Base-by-base conservation (phyloP, 1,284 basidiomycete species). In the Cystobasidium slooffiae region DNA sequence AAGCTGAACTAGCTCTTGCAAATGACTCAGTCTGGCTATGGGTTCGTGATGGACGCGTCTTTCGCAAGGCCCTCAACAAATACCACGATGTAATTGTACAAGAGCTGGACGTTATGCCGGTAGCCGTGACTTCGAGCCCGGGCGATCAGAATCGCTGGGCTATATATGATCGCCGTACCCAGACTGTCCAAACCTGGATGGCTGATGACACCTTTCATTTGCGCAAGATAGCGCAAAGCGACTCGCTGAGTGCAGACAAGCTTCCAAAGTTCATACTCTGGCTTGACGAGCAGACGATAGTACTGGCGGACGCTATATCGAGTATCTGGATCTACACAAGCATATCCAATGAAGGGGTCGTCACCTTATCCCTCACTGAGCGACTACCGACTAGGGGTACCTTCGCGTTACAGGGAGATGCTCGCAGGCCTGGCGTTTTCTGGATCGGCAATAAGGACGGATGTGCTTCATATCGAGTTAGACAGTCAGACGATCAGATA, bases 381-480 rank as follows among this genome's bases (percentile, higher is more conserved):
- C 58, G 69, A 39, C 49, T 72, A 9, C 58, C 31, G 20, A n/a
- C 18, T 2, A 49, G 49, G 24, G 61, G 69, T 9, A 72, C 49
- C 9, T 63, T 63, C 18, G 46, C 31, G 5, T 41, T 63, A 22
- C 37, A 46, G 12, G 6, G 22, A 16, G 39, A 41, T 41, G 22
- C 10, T 39, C 18, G 51, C 16, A 58, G 6, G 18, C 14, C 56
- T 14, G 56, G 37, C n/a, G 16, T 4, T 6, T 72, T 72, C 24
- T 46, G 59, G 47, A 44, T 72, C n/a, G 69, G 69, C 7, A 63
- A 37, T 16, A 41, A 64, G 51, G 69, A 64, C 44, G 52, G 46
- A 20, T 63, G 47, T 39, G 1, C n/a, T 9, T 53, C 61, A n/a
- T 72, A 72, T 43, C 24, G 55, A 3, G 16, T 72, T 1, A 6